Evolutionary conservation across 1,284 basidiomycete species (phyloP).

Genomic region (Termitomyces sp.): DNA sequence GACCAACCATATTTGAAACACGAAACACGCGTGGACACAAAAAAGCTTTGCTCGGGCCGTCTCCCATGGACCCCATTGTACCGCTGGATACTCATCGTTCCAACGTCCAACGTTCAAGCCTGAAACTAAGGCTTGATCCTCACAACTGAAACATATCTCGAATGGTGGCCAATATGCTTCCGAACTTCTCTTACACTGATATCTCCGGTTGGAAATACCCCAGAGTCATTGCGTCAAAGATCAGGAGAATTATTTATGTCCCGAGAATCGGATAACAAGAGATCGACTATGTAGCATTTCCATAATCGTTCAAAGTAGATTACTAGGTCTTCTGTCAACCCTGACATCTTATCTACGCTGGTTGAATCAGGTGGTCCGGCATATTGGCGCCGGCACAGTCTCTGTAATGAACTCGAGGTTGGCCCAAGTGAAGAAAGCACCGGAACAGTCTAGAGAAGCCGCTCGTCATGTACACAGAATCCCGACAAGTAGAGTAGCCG

Average conservation of each 20-base stretch:
- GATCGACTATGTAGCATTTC: not conserved
- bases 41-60: not conserved
- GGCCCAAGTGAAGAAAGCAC: not conserved
- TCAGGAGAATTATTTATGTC: not conserved
- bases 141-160: not conserved
- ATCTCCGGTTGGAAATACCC: slow-evolving; percentile 1
- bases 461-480: not conserved
- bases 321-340: not conserved
- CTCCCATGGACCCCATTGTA: not conserved
- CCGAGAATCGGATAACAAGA: not conserved
- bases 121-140: not conserved
- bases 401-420: not conserved
- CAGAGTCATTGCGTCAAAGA: not conserved
- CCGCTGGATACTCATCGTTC: too few species aligned
- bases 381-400: not conserved
- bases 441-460: not conserved
- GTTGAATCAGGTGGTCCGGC: not conserved
- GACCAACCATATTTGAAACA: not conserved
- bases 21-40: not conserved
- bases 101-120: not conserved
- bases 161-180: not conserved
- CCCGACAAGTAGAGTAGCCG: not conserved
- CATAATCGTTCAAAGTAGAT: not conserved
- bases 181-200: not conserved
- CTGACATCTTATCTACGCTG: not conserved